Evolutionary conservation across 352 stramenopile genomes (phyloP).

Genomic region (Phytophthora aleatoria): DNA sequence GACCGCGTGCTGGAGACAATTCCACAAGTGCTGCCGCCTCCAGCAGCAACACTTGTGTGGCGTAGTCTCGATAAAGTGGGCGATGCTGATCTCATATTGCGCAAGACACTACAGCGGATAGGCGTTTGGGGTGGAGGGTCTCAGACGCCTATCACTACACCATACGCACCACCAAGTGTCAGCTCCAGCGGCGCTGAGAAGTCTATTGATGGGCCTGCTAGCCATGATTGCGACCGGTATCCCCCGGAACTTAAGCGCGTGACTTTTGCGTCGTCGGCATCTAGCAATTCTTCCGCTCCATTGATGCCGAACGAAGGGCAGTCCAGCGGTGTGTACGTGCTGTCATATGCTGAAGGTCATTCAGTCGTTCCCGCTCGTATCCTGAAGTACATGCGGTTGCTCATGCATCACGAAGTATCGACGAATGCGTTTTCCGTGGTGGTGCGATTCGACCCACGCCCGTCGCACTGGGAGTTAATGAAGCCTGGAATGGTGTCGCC

Average conservation of each 20-base stretch:
- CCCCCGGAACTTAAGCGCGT: slow-evolving; percentile 8
- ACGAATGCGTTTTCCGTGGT: slow-evolving; percentile 87
- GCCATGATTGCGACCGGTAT: slow-evolving; percentile 7
- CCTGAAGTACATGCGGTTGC: slow-evolving; percentile 86
- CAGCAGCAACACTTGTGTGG: slow-evolving; percentile 54
- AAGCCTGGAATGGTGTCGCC: slow-evolving; percentile 85
- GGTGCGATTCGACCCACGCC: slow-evolving; percentile 69
- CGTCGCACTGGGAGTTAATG: slow-evolving; percentile 77
- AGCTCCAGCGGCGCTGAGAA: slow-evolving; percentile 5
- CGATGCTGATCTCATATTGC: slow-evolving; percentile 73
- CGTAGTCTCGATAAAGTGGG: slow-evolving; percentile 77
- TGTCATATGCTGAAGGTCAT: slow-evolving; percentile 77
- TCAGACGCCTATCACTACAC: slow-evolving; percentile 82
- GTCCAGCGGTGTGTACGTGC: slow-evolving; percentile 64
- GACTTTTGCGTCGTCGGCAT: slow-evolving; percentile 13
- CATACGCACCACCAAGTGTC: slow-evolving; percentile 46
- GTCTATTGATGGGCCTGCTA: slow-evolving; percentile 6
- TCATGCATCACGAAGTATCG: slow-evolving; percentile 86
- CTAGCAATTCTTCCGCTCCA: slow-evolving; percentile 21
- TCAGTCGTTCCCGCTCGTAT: slow-evolving; percentile 79
- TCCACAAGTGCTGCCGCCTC: slow-evolving; percentile 53
- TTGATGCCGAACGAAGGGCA: slow-evolving; percentile 26
- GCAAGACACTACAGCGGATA: slow-evolving; percentile 69
- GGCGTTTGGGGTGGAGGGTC: slow-evolving; percentile 83
- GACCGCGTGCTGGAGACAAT: slow-evolving; percentile 63